Evolutionary conservation across 345 rosid species (phyloP).

Genomic region (Dimocarpus longan): DNA sequence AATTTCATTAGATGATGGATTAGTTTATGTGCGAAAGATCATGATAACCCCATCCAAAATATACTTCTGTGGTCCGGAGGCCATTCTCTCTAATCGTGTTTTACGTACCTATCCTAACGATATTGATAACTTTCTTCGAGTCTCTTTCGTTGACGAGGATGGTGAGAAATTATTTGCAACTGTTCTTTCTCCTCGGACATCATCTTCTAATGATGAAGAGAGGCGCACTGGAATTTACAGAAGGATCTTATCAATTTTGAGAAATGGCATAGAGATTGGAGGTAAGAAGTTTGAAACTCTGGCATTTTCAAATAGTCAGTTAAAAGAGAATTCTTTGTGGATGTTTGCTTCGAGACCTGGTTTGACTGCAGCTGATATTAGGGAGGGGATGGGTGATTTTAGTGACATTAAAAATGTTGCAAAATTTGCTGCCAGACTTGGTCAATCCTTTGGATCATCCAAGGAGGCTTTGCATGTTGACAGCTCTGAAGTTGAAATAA

Average conservation of each 20-base stretch:
- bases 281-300: slow-evolving; percentile 51
- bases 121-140: slow-evolving; percentile 46
- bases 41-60: slow-evolving; percentile 51
- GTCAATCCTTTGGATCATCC: slow-evolving; percentile 54
- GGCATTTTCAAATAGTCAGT: slow-evolving; percentile 53
- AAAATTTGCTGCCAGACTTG: slow-evolving; percentile 50
- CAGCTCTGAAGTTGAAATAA: slow-evolving; percentile 31
- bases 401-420: slow-evolving; percentile 44
- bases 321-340: slow-evolving; percentile 55
- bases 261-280: slow-evolving; percentile 44
- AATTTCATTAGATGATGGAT: slow-evolving; percentile 37
- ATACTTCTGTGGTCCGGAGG: slow-evolving; percentile 51
- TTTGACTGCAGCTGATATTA: slow-evolving; percentile 41
- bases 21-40: slow-evolving; percentile 44
- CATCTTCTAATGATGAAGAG: slow-evolving; percentile 20
- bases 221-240: slow-evolving; percentile 36
- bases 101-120: slow-evolving; percentile 34
- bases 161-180: slow-evolving; percentile 38
- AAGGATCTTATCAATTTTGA: slow-evolving; percentile 40
- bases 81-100: slow-evolving; percentile 51
- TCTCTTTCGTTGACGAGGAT: slow-evolving; percentile 54
- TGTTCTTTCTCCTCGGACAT: slow-evolving; percentile 37
- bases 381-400: slow-evolving; percentile 44
- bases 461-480: slow-evolving; percentile 43
- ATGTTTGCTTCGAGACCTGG: slow-evolving; percentile 49